Base-by-base conservation (phyloP, 2,329 filamentous ascomycete species). In the Botrytis cinerea region DNA sequence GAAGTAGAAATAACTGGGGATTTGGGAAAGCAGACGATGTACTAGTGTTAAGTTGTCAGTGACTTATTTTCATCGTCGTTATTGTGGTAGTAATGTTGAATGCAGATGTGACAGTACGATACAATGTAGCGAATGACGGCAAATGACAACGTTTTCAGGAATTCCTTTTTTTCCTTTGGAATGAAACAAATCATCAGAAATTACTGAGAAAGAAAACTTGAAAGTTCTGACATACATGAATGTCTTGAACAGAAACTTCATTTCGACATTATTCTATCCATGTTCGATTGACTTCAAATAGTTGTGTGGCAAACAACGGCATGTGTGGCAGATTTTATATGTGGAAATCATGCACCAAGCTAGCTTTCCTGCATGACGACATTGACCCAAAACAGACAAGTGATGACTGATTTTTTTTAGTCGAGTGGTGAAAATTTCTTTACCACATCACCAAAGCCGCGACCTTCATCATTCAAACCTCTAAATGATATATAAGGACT, bases 21-120 rank as follows among this genome's bases (percentile, higher is more conserved):
- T 2, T 1, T n/a, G 10, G 22, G 10, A n/a, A 54, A 54, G 7
- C 0, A n/a, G 4, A 54, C 14, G 25, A n/a, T n/a, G 0, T n/a
- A 1, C 7, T 16, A 0, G 2, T 16, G 4, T 3, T n/a, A 0
- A n/a, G 6, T 16, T 28, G 51, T 1, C 5, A 54, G 51, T 4
- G 6, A 28, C 51, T 16, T 16, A 2, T 28, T 51, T n/a, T 8
- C 6, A 16, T 8, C n/a, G 51, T 28, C 51, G 32, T 16, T 54
- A 28, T 16, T 54, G 25, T 16, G 4, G 2, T 7, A 3, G 22
- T n/a, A n/a, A 0, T 54, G 2, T 14, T 16, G 7, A 54, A 8
- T 54, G 3, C 5, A 16, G 12, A 5, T 16, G 2, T 8, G 2
- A 54, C n/a, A 7, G 48, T 28, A 16, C 7, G n/a, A 8, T 0